These are phyloP conservation scores for Hemerocallis citrina DNA, from an alignment of 106 monocot species.

Conservation along the genomic window DNA sequence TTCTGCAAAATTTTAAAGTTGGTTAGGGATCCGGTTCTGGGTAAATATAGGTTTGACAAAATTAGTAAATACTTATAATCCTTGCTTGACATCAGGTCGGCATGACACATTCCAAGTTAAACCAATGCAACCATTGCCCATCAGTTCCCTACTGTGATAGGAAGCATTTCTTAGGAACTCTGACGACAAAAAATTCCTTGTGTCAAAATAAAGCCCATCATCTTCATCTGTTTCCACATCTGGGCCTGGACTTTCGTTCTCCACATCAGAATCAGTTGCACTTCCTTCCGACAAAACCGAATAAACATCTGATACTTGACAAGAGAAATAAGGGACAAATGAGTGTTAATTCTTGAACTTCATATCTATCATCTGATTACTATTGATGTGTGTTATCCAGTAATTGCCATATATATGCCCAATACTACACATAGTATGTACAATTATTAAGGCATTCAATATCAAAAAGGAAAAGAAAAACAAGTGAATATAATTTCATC, in stretches of 20 bases:
- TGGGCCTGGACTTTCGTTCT: slow-evolving; percentile 81
- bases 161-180: slow-evolving; percentile 85
- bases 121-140: slow-evolving; percentile 30
- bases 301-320: slow-evolving; percentile 86
- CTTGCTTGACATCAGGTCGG: slow-evolving; percentile 13
- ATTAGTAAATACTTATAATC: too few relatives aligned
- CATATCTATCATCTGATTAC: too few relatives aligned
- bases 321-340: not conserved
- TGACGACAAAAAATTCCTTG: slow-evolving; percentile 69
- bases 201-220: slow-evolving; percentile 80
- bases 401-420: too few relatives aligned
- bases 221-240: slow-evolving; percentile 93
- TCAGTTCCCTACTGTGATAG: slow-evolving; percentile 57
- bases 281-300: slow-evolving; percentile 88
- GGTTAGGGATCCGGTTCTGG: too few relatives aligned
- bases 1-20: too few relatives aligned
- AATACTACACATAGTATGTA: too few relatives aligned
- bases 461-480: too few relatives aligned
- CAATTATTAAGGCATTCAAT: too few relatives aligned
- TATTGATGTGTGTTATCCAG: too few relatives aligned
- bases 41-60: too few relatives aligned
- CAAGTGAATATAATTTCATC: too few relatives aligned
- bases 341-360: not conserved
- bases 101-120: slow-evolving; percentile 11
- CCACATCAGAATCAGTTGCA: slow-evolving; percentile 81